phyloP scores from a whole-genome alignment of 2,329 filamentous ascomycete species.

The Clathrospora elynae region DNA sequence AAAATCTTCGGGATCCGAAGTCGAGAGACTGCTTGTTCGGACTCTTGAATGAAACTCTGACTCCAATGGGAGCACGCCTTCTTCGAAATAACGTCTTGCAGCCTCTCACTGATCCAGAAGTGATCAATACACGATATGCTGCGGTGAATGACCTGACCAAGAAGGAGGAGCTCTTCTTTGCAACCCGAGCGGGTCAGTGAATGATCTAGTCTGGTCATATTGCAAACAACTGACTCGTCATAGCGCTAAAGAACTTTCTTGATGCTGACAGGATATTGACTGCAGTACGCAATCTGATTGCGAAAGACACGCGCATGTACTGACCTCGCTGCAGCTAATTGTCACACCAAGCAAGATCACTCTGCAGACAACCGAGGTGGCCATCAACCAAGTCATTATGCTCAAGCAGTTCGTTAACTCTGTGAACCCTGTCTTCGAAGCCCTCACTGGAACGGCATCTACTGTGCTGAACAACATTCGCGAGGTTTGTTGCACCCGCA shows the following conservation, averaged over 20 bases:
- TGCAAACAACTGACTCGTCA: constrained; percentile 16
- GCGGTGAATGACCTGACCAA: constrained; percentile 80
- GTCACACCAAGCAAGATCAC: constrained; percentile 70
- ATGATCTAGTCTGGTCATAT: background rate
- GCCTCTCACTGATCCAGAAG: constrained; percentile 73
- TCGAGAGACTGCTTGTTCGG: constrained; percentile 85
- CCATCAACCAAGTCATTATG: constrained; percentile 84
- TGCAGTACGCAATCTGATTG: constrained; percentile 56
- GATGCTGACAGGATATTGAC: constrained; percentile 83
- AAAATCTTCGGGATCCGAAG: constrained; percentile 77
- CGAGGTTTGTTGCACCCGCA: constrained; percentile 50
- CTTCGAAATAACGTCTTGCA: constrained; percentile 87
- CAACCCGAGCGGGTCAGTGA: constrained; percentile 67
- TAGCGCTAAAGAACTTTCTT: constrained; percentile 71
- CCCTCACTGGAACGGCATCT: constrained; percentile 67
- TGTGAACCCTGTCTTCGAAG: constrained; percentile 69
- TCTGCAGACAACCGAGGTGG: constrained; percentile 74
- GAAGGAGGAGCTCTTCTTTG: constrained; percentile 84
- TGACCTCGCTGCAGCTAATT: constrained; percentile 65
- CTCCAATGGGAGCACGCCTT: constrained; percentile 85
- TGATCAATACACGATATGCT: constrained; percentile 75
- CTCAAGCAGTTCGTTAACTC: constrained; percentile 79
- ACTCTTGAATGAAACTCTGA: constrained; percentile 80
- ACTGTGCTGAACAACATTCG: constrained; percentile 70
- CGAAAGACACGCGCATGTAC: background rate